phyloP scores from a whole-genome alignment of 2,329 filamentous ascomycete genomes.

The Penicillium occitanis region DNA sequence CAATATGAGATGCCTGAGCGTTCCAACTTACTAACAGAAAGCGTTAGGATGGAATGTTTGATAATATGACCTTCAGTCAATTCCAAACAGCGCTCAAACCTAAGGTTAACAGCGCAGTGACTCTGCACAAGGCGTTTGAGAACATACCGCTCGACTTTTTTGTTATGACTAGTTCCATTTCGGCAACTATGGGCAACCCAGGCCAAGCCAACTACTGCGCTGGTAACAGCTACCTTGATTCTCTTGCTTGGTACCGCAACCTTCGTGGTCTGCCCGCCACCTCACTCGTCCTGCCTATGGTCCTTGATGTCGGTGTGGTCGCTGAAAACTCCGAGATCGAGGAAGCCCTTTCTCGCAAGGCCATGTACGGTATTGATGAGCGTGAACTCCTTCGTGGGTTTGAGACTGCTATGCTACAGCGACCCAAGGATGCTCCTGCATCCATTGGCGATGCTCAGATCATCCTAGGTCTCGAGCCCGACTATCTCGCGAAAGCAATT shows the following conservation, averaged over 20 bases:
- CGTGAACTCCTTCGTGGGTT: not conserved
- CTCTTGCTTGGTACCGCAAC: slow-evolving; percentile 31
- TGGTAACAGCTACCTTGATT: slow-evolving; percentile 38
- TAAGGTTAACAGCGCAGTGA: not conserved
- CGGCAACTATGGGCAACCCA: slow-evolving; percentile 46
- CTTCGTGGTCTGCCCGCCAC: not conserved
- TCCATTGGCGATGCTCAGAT: not conserved
- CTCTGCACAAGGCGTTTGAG: not conserved
- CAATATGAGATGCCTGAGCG: too few species aligned
- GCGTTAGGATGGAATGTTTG: too few species aligned
- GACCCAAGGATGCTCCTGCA: not conserved
- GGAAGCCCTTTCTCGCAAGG: not conserved
- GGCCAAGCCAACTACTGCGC: slow-evolving; percentile 47
- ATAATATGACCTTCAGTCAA: too few species aligned
- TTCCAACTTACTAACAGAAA: too few species aligned
- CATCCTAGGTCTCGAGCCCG: not conserved
- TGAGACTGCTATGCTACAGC: not conserved
- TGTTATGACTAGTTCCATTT: slow-evolving; percentile 40
- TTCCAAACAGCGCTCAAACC: not conserved
- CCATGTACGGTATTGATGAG: not conserved
- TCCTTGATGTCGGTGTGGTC: not conserved
- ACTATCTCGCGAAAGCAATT: not conserved
- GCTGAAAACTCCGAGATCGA: not conserved
- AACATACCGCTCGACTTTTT: slow-evolving; percentile 39
- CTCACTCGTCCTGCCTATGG: not conserved